These are phyloP conservation scores for Metrosideros polymorpha DNA, from an alignment of 441 rosid species.

Conservation along the genomic window DNA sequence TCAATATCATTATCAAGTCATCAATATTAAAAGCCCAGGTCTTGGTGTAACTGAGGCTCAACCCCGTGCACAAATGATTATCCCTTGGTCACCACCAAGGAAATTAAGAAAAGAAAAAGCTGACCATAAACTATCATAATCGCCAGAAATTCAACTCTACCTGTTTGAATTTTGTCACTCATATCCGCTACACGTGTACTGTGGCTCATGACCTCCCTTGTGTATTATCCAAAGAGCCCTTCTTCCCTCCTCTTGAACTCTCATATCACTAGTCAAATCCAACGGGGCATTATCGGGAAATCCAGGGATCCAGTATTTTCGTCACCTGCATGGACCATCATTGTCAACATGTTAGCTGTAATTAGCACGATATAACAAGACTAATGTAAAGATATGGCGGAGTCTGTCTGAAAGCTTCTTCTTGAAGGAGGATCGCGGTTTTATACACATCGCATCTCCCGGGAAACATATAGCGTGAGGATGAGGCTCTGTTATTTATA, in stretches of 20 bases:
- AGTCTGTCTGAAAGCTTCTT: slow-evolving; percentile 33
- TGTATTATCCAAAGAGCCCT: not conserved
- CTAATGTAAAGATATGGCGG: not conserved
- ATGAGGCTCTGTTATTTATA: not conserved
- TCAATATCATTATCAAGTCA: slow-evolving; percentile 3
- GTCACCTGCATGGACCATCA: slow-evolving; percentile 23
- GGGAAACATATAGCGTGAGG: slow-evolving; percentile 1
- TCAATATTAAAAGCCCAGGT: not conserved
- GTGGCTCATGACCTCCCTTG: not conserved
- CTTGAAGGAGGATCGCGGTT: slow-evolving; percentile 25
- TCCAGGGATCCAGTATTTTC: not conserved
- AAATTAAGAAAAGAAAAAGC: not conserved
- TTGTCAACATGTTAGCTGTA: slow-evolving; percentile 88
- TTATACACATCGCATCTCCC: slow-evolving; percentile 3
- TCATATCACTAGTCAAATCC: not conserved
- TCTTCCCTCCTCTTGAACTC: not conserved
- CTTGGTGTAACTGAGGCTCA: slow-evolving; percentile 21
- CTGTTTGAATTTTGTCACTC: not conserved
- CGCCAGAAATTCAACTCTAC: not conserved
- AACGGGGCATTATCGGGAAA: slow-evolving; percentile 6
- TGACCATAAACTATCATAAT: not conserved
- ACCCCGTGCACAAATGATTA: slow-evolving; percentile 11
- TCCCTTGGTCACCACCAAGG: not conserved
- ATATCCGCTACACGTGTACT: not conserved
- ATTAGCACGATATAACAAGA: slow-evolving; percentile 32